phyloP scores from a whole-genome alignment of 768 basidiomycete species.

The Harrya chromipes region DNA sequence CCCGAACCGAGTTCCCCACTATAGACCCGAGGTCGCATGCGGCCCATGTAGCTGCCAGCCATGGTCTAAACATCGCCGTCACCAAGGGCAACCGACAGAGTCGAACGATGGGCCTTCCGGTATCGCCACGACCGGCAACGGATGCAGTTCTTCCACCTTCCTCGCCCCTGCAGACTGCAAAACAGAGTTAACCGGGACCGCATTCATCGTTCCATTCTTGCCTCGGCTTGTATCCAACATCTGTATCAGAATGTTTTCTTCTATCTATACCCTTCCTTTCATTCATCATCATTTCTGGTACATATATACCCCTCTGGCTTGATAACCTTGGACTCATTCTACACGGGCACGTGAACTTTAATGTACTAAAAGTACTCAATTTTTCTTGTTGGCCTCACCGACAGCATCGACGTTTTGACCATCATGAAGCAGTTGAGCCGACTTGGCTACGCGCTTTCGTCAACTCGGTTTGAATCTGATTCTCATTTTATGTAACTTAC shows the following conservation, averaged over 20 bases:
- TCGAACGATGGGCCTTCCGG: slow-evolving; percentile 60
- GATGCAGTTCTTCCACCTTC: slow-evolving; percentile 13
- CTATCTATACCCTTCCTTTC: slow-evolving; percentile 28
- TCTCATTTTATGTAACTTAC: too few relatives aligned
- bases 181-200: slow-evolving; percentile 17
- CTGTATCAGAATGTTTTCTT: slow-evolving; percentile 13
- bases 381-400: too few relatives aligned
- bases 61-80: slow-evolving; percentile 67
- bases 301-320: slow-evolving; percentile 23
- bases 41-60: slow-evolving; percentile 57
- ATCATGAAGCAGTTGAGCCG: too few relatives aligned
- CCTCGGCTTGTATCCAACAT: slow-evolving; percentile 8
- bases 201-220: background rate
- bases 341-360: background rate
- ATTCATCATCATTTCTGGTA: slow-evolving; percentile 7
- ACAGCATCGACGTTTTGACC: too few relatives aligned
- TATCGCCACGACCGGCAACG: slow-evolving; percentile 34
- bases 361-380: too few relatives aligned
- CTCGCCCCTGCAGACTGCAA: slow-evolving; percentile 25
- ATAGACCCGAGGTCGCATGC: slow-evolving; percentile 46
- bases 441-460: too few relatives aligned
- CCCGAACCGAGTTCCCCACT: slow-evolving; percentile 28
- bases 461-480: too few relatives aligned
- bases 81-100: slow-evolving; percentile 62
- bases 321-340: slow-evolving; percentile 3